Conservation (phyloP, 2,329 filamentous ascomycete species). For the Colletotrichum agaves region DNA sequence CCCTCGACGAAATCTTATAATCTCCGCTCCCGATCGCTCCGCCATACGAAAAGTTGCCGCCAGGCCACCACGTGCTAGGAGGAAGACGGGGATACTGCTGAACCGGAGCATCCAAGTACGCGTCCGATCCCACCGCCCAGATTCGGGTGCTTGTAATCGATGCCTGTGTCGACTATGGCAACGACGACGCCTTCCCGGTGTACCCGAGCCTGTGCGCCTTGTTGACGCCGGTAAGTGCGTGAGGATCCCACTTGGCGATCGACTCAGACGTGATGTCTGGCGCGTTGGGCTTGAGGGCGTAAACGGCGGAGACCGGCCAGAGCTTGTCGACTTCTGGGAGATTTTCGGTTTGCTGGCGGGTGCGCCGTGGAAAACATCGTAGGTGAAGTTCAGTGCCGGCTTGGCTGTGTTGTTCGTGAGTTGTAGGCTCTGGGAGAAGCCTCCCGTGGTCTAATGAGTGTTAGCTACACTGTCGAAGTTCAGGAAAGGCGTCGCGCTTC, state of each 20-base stretch:
- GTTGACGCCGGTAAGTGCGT: conserved; percentile 18
- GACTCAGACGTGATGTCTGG: background rate
- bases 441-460: background rate
- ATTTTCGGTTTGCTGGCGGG: conserved; percentile 8
- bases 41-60: conserved; percentile 26
- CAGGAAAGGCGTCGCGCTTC: conserved; percentile 8
- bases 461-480: background rate
- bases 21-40: conserved; percentile 27
- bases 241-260: conserved; percentile 11
- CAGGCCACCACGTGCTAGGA: conserved; percentile 1
- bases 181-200: conserved; percentile 13
- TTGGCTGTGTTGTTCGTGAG: conserved; percentile 4
- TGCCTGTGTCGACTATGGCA: conserved; percentile 47
- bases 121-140: conserved; percentile 57
- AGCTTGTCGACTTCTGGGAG: conserved; percentile 22
- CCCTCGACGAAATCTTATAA: conserved; percentile 49
- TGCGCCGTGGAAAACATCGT: conserved; percentile 30
- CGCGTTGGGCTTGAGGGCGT: background rate
- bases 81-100: background rate
- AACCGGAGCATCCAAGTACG: background rate
- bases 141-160: conserved; percentile 62
- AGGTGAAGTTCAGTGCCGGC: conserved; percentile 30
- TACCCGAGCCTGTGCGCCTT: conserved; percentile 7
- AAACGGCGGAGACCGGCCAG: background rate
- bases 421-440: conserved; percentile 23